These are phyloP conservation scores for Maudiozyma serrabonitensis DNA, from an alignment of 805 yeast genomes.

Conservation along the genomic window DNA sequence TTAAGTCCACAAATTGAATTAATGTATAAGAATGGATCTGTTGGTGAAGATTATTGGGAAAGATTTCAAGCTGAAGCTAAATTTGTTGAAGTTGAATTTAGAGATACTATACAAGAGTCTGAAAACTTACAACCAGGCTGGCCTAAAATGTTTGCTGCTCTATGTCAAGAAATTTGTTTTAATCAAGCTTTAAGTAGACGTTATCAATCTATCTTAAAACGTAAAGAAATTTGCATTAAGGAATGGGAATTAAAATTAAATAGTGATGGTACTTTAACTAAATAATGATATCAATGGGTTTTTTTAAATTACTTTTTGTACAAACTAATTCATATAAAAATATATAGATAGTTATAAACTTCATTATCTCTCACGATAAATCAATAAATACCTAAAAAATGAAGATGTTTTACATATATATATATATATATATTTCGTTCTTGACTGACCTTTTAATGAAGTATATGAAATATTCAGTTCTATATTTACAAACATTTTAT, in stretches of 20 bases:
- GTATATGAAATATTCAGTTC: no score
- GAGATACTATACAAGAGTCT: conserved; percentile 67
- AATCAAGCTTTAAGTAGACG: conserved; percentile 87
- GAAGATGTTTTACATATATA: no score
- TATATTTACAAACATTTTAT: no score
- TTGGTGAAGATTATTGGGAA: conserved; percentile 83
- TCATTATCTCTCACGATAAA: no score
- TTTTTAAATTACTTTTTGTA: background rate
- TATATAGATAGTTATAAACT: no score
- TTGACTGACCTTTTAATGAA: no score
- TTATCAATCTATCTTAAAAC: conserved; percentile 31
- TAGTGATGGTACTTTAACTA: conserved; percentile 22
- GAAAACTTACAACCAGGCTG: conserved; percentile 67
- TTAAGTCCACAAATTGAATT: conserved; percentile 56
- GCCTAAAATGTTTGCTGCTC: conserved; percentile 65
- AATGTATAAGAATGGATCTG: conserved; percentile 77
- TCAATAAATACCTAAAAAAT: no score
- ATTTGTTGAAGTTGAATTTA: conserved; percentile 71
- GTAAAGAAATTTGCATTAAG: conserved; percentile 28
- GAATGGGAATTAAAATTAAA: conserved; percentile 27
- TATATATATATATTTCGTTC: no score
- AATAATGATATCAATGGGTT: conserved; percentile 1
- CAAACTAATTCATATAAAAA: background rate
- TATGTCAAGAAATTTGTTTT: conserved; percentile 82
- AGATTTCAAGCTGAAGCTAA: conserved; percentile 70